Evolutionary conservation across 139 green algal genomes (phyloP).

Genomic region (Nannochloris sp.): DNA sequence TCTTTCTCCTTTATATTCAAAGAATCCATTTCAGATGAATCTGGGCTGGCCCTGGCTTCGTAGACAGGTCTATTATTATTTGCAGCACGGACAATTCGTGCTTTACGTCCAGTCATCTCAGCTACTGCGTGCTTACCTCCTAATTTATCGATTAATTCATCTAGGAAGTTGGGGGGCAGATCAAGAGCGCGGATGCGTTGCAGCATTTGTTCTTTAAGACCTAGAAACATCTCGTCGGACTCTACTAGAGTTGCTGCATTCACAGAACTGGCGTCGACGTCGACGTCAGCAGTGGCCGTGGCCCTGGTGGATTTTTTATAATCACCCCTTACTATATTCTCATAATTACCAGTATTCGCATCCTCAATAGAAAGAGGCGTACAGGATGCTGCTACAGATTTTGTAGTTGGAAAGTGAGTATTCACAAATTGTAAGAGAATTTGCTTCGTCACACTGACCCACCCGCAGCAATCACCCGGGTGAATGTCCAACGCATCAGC

Average conservation of each 20-base stretch:
- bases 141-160: conserved; percentile 74
- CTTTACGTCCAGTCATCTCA: conserved; percentile 77
- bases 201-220: conserved; percentile 38
- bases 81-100: conserved; percentile 39
- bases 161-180: conserved; percentile 84
- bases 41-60: conserved; percentile 56
- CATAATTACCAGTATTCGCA: neutral
- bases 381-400: neutral
- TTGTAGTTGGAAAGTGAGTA: conserved; percentile 51
- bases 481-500: conserved; percentile 37
- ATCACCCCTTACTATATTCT: neutral
- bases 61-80: conserved; percentile 28
- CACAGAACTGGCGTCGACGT: neutral
- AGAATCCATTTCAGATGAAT: conserved; percentile 68
- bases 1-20: conserved; percentile 69
- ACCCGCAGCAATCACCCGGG: conserved; percentile 46
- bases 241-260: neutral
- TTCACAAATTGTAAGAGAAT: conserved; percentile 66
- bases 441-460: conserved; percentile 64
- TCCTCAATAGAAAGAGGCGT: too few relatives aligned
- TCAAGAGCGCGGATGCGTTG: conserved; percentile 31
- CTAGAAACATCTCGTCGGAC: conserved; percentile 18
- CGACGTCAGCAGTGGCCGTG: neutral
- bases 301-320: neutral
- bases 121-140: conserved; percentile 56